A percentile compares a stretch with the other conserved stretches of the same genome.
phyloP scores from a whole-genome alignment of 2,329 filamentous ascomycete species.

The Penicillium sp. region DNA sequence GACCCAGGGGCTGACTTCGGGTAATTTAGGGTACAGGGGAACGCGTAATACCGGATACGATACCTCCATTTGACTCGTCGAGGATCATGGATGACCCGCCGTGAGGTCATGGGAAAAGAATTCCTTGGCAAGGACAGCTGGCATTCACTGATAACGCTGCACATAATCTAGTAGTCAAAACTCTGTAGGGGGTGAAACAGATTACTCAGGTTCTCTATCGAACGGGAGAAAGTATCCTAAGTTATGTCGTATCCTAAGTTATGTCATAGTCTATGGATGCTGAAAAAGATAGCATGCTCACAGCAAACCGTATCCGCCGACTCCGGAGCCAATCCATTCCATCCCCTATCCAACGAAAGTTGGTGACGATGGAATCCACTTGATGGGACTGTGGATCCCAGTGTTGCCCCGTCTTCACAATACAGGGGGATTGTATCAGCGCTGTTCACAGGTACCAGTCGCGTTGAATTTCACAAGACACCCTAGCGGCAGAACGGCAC shows the following conservation, averaged over 20 bases:
- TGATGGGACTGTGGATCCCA: conserved; percentile 16
- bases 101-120: conserved; percentile 19
- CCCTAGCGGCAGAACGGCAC: conserved; percentile 8
- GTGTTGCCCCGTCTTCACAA: conserved; percentile 9
- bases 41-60: conserved; percentile 9
- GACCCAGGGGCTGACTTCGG: conserved; percentile 8
- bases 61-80: conserved; percentile 12
- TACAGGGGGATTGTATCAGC: conserved; percentile 15
- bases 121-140: conserved; percentile 15
- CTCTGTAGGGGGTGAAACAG: neutral
- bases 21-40: conserved; percentile 15
- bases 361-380: conserved; percentile 14
- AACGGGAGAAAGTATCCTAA: neutral
- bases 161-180: neutral
- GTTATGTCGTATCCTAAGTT: neutral
- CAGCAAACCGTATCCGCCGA: neutral
- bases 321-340: neutral
- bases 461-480: conserved; percentile 16
- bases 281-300: neutral
- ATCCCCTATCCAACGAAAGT: neutral
- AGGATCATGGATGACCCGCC: conserved; percentile 21
- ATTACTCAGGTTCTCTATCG: neutral
- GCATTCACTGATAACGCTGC: neutral
- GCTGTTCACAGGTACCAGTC: conserved; percentile 8
- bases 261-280: too few relatives aligned